phyloP scores from a whole-genome alignment of 768 basidiomycete genomes.

The Kwoniella dendrophila region DNA sequence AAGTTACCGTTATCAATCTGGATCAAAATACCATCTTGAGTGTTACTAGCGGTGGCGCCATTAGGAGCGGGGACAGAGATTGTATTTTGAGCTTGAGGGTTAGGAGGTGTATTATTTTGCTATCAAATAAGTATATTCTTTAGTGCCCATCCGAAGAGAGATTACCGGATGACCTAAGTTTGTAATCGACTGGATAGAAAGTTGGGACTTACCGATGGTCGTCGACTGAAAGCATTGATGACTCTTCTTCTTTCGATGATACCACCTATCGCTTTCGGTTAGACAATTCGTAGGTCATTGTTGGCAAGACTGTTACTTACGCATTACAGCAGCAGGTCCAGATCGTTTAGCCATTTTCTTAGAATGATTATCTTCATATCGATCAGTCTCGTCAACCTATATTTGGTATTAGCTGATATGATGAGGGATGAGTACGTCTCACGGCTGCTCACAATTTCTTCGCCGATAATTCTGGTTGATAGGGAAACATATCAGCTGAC shows the following conservation, averaged over 20 bases:
- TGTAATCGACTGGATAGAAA: background rate
- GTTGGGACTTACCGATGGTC: conserved; percentile 34
- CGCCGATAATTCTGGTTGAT: conserved; percentile 69
- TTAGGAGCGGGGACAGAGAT: conserved; percentile 5
- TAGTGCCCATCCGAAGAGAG: too few species aligned
- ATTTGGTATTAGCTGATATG: background rate
- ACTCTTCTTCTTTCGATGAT: conserved; percentile 54
- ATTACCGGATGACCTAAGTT: too few species aligned
- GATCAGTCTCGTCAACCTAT: conserved; percentile 81
- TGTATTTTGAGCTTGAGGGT: background rate
- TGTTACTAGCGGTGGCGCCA: conserved; percentile 5
- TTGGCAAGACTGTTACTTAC: conserved; percentile 28
- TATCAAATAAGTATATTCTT: too few species aligned
- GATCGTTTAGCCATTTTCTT: conserved; percentile 72
- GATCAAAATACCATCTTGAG: conserved; percentile 27
- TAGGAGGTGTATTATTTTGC: conserved; percentile 4
- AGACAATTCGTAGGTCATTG: background rate
- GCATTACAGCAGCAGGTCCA: conserved; percentile 75
- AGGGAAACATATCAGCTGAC: conserved; percentile 14
- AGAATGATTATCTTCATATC: conserved; percentile 81
- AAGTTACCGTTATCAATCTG: conserved; percentile 33
- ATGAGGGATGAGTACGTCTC: background rate
- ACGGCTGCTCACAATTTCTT: conserved; percentile 68
- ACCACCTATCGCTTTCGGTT: conserved; percentile 37
- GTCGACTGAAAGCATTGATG: conserved; percentile 39